Evolutionary conservation across 192 early-diverging fungal genomes (phyloP), one percentile per base, ranked within the genome.

Genomic region (Mortierella alpina): DNA sequence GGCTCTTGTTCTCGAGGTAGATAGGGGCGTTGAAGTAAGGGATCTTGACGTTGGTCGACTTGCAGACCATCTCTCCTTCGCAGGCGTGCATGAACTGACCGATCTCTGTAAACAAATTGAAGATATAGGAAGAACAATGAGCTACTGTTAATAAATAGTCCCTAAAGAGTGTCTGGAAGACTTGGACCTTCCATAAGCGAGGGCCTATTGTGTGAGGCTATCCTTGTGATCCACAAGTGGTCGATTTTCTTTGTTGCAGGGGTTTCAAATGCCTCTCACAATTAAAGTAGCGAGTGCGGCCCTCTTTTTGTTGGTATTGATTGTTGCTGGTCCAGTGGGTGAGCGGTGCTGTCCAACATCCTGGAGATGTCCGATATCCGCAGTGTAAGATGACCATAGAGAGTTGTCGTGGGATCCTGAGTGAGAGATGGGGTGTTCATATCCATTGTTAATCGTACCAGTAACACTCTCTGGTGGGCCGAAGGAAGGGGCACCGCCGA

Each of bases 11-110:
- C 80, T 98, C 95, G 44, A 97, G 89, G 88, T 91, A 99, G 67
- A 99, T 97, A 54, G 98, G 97, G 3, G 98, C 98, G 80, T 98
- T 99, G 89, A 99, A 99, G 87, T 97, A 99, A 23, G 98, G 98
- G 73, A 99, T 93, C 84, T 99, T 94, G 56, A 85, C 69, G 85
- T 94, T 96, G 66, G 91, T 93, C 40, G 93, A 95, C 71, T 88
- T 89, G 86, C 96, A 98, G 42, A 99, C 97, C 89, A 98, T 96
- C 85, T 99, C 96, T 62, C 96, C 96, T 82, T 99, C 96, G 82
- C 98, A 99, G 47, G 93, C 88, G 83, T 99, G 97, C 86, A 96
- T 85, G 81, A 95, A 98, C 47, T 88, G 71, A 51, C 98, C 98
- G 87, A 98, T 92, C 65, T 92, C 94, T 95, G 66, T 55, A 62